These are phyloP conservation scores for Scheffersomyces insectosa DNA, from an alignment of 1,139 yeast species.

Conservation along the genomic window DNA sequence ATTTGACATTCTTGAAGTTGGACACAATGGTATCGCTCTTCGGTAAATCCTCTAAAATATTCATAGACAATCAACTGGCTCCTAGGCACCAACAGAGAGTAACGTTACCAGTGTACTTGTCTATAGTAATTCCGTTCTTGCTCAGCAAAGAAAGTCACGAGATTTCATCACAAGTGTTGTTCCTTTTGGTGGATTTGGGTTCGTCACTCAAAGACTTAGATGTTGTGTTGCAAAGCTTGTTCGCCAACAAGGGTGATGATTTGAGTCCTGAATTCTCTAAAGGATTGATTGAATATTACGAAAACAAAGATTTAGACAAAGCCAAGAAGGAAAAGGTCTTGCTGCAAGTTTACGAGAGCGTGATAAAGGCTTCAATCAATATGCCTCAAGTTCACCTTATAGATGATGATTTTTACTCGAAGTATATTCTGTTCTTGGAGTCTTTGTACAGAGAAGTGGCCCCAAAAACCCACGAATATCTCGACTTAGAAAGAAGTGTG, in stretches of 20 bases:
- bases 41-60: conserved; percentile 17
- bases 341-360: conserved; percentile 24
- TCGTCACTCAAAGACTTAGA: conserved; percentile 14
- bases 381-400: conserved; percentile 2
- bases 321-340: background rate
- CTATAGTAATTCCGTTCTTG: conserved; percentile 23
- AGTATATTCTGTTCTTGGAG: conserved; percentile 30
- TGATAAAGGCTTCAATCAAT: conserved; percentile 6
- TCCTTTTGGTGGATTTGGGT: conserved; percentile 28
- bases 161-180: conserved; percentile 21
- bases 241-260: conserved; percentile 9
- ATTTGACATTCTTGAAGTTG: conserved; percentile 4
- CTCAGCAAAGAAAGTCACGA: conserved; percentile 11
- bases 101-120: conserved; percentile 27
- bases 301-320: conserved; percentile 12
- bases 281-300: conserved; percentile 22
- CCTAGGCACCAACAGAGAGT: background rate
- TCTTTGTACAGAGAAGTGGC: conserved; percentile 24
- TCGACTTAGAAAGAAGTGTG: conserved; percentile 30
- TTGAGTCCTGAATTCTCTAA: conserved; percentile 21
- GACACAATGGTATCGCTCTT: conserved; percentile 19
- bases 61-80: background rate
- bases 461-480: conserved; percentile 40
- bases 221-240: conserved; percentile 10
- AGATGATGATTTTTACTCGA: conserved; percentile 22